Conservation (phyloP, 2,329 filamentous ascomycete genomes). For the Fusarium neocosmosporiellum region DNA sequence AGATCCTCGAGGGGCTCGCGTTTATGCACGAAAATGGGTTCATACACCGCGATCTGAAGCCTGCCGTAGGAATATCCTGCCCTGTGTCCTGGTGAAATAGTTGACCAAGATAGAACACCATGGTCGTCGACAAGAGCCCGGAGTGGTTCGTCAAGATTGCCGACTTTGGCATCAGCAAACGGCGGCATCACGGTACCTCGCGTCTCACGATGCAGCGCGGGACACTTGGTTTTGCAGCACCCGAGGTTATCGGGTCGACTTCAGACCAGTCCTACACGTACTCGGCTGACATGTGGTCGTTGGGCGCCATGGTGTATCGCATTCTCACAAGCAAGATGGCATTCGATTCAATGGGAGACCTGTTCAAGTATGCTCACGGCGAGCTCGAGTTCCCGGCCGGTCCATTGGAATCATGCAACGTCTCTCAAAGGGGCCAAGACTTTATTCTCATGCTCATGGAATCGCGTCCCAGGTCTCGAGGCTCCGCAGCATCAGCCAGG, state of each 20-base stretch:
- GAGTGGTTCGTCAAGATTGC: constrained; percentile 5
- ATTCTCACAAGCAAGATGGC: neutral
- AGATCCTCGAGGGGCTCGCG: neutral
- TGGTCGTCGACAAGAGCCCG: neutral
- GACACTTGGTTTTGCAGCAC: neutral
- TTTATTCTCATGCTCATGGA: neutral
- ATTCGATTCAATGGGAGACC: neutral
- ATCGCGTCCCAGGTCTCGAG: neutral
- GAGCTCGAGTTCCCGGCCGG: neutral
- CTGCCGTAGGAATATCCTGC: neutral
- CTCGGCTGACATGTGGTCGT: neutral
- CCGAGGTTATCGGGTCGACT: neutral
- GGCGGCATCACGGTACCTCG: neutral
- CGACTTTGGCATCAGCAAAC: constrained; percentile 5
- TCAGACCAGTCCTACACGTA: neutral
- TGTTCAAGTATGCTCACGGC: neutral
- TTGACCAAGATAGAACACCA: neutral
- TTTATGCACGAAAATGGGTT: neutral
- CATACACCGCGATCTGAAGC: neutral
- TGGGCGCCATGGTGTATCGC: neutral
- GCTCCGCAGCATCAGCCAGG: neutral
- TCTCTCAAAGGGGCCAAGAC: neutral
- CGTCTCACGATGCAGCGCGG: neutral
- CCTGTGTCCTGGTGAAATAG: neutral
- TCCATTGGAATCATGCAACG: neutral